These are phyloP conservation scores for Stevia rebaudiana DNA, from an alignment of 140 eudicot genomes.

Conservation along the genomic window DNA sequence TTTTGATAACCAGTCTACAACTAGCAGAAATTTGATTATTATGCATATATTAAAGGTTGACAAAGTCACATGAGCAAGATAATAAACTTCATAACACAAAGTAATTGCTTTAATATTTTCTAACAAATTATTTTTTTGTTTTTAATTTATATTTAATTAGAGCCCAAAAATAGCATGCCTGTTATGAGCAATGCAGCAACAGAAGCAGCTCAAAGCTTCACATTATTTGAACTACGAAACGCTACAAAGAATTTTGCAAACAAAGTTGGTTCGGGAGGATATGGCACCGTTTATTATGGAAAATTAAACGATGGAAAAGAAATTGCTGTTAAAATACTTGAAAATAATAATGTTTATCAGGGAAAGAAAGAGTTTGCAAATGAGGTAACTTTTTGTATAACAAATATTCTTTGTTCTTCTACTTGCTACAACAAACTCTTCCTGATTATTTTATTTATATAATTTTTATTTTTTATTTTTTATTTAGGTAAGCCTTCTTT, in stretches of 20 bases:
- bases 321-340: conserved; percentile 82
- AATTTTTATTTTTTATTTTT: not conserved
- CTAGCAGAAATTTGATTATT: too few relatives aligned
- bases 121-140: conserved; percentile 1
- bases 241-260: conserved; percentile 80
- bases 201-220: conserved; percentile 86
- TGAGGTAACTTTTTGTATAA: conserved; percentile 45
- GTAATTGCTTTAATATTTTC: not conserved
- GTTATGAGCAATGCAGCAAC: conserved; percentile 50
- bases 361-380: conserved; percentile 94
- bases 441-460: not conserved
- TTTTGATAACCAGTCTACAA: not conserved
- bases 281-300: conserved; percentile 91
- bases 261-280: conserved; percentile 95
- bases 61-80: not conserved
- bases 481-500: conserved; percentile 83
- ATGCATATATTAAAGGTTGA: not conserved
- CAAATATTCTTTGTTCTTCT: not conserved
- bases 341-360: conserved; percentile 74
- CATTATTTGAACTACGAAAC: conserved; percentile 59
- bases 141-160: conserved; percentile 25
- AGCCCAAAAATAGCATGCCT: conserved; percentile 36
- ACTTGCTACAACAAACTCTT: not conserved
- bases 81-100: not conserved
- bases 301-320: conserved; percentile 73